Base-by-base conservation (phyloP, 257 asterid genomes). In the Nicotiana tabacum region DNA sequence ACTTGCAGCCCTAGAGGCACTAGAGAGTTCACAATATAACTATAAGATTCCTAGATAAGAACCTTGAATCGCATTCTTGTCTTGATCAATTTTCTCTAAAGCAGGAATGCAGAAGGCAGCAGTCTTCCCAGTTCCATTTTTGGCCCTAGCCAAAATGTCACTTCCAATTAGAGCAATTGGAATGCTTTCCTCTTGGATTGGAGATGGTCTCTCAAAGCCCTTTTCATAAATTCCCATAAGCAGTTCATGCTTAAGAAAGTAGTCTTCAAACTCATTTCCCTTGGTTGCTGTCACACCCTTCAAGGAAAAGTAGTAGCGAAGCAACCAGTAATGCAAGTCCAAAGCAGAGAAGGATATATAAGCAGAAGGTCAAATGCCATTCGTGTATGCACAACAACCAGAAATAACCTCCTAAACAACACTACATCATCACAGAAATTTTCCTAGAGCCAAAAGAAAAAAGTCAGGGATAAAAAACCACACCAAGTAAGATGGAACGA, bases 221-320 rank as follows among this genome's bases (percentile, higher is more conserved):
- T 94, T 94, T 88, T 94, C 98, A 85, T 94, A 94, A 89, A 94
- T 94, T 62, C 98, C 98, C 98, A 94, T 93, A 58, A 94, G 96
- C 85, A 94, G 90, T 90, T 93, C 97, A 0, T 95, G 95, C 87
- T 95, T 93, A 84, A 95, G 85, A 87, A 95, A 95, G 90, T 93
- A 95, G 87, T 93, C 97, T 89, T 93, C 97, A 69, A 93, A 95
- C 81, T 93, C 97, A 84, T 92, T 95, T 84, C 97, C 97, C 85
- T 95, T 95, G 37, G 98, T 93, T 82, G 97, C 97, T 53, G 98
- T 94, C 85, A 95, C 98, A 86, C 92, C 97, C 97, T 93, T 84
- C 72, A 80, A 87, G 81, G 53, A 76, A 85, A 85, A 86, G 29
- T 77, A 39, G 83, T 21, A 81, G 30, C 24, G 10, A 58, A 64